Evolutionary conservation across 2,329 filamentous ascomycete species (phyloP).

Genomic region (Aureobasidium pullulans): DNA sequence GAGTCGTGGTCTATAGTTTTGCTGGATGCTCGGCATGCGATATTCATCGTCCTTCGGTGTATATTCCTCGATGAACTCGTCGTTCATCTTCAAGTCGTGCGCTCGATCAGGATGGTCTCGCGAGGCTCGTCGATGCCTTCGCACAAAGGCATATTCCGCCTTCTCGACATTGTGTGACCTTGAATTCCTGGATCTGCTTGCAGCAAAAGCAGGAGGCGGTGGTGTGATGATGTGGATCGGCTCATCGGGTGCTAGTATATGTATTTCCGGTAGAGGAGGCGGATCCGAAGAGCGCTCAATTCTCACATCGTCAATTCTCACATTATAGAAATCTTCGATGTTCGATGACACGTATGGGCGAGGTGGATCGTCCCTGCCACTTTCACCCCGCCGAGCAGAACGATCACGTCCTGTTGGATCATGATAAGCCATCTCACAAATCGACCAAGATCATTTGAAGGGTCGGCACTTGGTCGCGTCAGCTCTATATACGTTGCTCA

Average conservation of each 20-base stretch:
- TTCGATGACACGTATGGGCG: background rate
- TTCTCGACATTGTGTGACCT: too few species aligned
- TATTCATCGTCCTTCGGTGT: background rate
- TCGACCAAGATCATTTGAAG: background rate
- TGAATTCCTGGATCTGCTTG: background rate
- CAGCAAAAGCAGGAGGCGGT: background rate
- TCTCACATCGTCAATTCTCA: background rate
- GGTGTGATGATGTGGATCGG: background rate
- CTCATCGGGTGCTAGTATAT: background rate
- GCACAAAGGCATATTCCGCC: too few species aligned
- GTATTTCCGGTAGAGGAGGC: background rate
- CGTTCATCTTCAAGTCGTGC: too few species aligned
- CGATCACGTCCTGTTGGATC: background rate
- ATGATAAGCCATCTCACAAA: background rate
- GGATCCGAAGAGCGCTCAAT: background rate
- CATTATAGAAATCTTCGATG: too few species aligned
- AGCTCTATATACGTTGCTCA: background rate
- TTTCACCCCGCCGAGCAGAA: background rate
- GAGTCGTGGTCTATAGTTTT: background rate
- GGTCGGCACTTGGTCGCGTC: background rate
- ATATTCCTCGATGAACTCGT: background rate
- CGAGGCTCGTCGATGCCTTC: too few species aligned
- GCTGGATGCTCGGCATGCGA: background rate
- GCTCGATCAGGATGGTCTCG: too few species aligned
- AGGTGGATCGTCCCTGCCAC: background rate